Evolutionary conservation across 371 early-diverging fungal species (phyloP), one percentile per base, ranked within the genome.

Genomic region (Chytridium lagenaria): DNA sequence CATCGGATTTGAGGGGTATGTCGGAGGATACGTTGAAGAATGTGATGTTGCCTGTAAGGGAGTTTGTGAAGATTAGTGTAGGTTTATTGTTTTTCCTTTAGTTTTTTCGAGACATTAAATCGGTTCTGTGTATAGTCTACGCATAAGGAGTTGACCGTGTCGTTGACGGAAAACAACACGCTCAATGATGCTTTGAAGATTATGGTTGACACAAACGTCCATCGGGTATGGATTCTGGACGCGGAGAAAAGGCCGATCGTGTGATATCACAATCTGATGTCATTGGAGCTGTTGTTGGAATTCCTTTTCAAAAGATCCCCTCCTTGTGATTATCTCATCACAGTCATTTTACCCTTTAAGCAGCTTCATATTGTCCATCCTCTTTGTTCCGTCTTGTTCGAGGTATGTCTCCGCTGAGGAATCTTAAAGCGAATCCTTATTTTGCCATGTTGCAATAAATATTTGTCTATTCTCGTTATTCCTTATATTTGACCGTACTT

Each of bases 211-310:
- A 22, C 64, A n/a, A 31, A 72, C 68, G 69, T 77, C 10, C 81
- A 81, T 59, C 67, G 77, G 37, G 49, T 77, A 37, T 81, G 78
- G 78, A 71, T 78, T 51, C 57, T 78, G 52, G 78, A 78, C 51
- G 57, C 26, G 1, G 38, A 36, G 49, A 55, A 15, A 69, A 57
- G 28, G 74, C 77, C 1, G 66, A 77, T 33, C 78, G 81, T 3
- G 78, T 81, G 31, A 75, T 78, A 12, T 78, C 81, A 39, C 77
- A 72, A 66, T 59, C 66, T 7, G 81, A 81, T 61, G 61, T 81
- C 28, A 74, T 81, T 51, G 76, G 67, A 3, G 72, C 73, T 30
- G 50, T 71, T 50, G 63, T 78, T 16, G 74, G 74, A 23, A 10
- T 52, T 52, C n/a, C 55, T 52, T 5, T 26, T 26, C 16, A 44